Evolutionary conservation across 2,329 filamentous ascomycete genomes (phyloP).

Genomic region (Pseudopyrenochaeta lycopersici): DNA sequence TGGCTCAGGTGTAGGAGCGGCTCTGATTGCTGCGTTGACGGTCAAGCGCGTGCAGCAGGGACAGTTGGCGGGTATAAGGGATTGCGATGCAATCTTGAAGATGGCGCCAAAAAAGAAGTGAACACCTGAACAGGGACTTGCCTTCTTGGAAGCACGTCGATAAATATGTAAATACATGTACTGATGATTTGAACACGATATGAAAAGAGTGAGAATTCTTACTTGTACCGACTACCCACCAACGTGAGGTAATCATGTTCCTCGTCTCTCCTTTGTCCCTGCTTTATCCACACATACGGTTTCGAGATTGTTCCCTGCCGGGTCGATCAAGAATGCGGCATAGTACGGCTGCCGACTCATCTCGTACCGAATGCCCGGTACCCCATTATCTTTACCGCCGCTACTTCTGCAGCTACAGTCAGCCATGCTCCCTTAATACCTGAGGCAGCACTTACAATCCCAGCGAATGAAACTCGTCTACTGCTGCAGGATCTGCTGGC

Average conservation of each 20-base stretch:
- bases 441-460: too few species aligned
- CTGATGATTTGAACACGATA: not conserved
- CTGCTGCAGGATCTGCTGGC: too few species aligned
- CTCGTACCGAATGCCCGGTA: conserved; percentile 17
- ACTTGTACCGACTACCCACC: too few species aligned
- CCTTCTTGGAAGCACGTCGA: not conserved
- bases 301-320: conserved; percentile 11
- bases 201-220: not conserved
- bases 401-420: conserved; percentile 2
- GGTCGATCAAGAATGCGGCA: conserved; percentile 19
- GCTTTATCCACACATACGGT: not conserved
- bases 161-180: not conserved
- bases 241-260: not conserved
- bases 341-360: conserved; percentile 29
- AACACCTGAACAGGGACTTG: too few species aligned
- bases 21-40: conserved; percentile 83
- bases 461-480: too few species aligned
- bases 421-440: not conserved
- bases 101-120: conserved; percentile 24
- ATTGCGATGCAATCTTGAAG: conserved; percentile 56
- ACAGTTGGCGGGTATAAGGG: conserved; percentile 66
- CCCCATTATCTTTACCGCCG: conserved; percentile 21
- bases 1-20: conserved; percentile 95
- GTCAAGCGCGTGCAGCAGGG: conserved; percentile 69
- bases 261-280: not conserved